Evolutionary conservation across 768 basidiomycete genomes (phyloP).

Genomic region (Russula sp.): DNA sequence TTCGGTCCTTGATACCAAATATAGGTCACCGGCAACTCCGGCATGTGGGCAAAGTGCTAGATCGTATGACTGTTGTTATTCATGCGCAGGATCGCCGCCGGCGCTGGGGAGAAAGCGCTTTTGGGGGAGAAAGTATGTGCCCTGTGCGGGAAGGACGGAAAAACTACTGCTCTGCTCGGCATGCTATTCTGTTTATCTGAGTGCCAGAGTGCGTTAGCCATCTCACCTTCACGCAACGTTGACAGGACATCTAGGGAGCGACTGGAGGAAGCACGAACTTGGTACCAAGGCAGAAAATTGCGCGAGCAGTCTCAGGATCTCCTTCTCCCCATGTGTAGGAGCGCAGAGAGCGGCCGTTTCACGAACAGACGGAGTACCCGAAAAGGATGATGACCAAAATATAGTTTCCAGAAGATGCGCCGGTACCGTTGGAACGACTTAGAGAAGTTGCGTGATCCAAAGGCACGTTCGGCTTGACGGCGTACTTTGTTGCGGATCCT

Average conservation of each 20-base stretch:
- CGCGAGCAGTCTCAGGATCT: too few relatives aligned
- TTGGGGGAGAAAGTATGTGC: constrained; percentile 42
- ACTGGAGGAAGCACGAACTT: constrained; percentile 45
- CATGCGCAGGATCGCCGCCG: neutral
- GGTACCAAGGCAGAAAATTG: constrained; percentile 27
- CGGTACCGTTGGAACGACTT: constrained; percentile 37
- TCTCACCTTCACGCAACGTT: too few relatives aligned
- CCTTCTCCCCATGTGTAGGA: constrained; percentile 14
- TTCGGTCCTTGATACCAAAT: too few relatives aligned
- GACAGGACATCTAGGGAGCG: constrained; percentile 29
- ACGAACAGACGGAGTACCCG: constrained; percentile 22
- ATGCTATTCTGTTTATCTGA: constrained; percentile 37
- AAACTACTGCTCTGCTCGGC: neutral
- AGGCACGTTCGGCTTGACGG: constrained; percentile 40
- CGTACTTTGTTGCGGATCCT: constrained; percentile 47
- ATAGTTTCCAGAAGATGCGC: constrained; percentile 37
- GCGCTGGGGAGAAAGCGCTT: neutral
- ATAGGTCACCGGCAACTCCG: too few relatives aligned
- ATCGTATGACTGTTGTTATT: neutral
- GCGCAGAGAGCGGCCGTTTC: constrained; percentile 18
- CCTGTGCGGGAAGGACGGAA: constrained; percentile 25
- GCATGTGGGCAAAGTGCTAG: too few relatives aligned
- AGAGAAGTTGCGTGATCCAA: constrained; percentile 33
- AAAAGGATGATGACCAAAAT: constrained; percentile 48
- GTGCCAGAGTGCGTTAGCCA: constrained; percentile 36